Percentiles rank a stretch among this genome's conserved stretches.
phyloP scores from a whole-genome alignment of 805 yeast genomes.

The Saccharomycopsis malanga region DNA sequence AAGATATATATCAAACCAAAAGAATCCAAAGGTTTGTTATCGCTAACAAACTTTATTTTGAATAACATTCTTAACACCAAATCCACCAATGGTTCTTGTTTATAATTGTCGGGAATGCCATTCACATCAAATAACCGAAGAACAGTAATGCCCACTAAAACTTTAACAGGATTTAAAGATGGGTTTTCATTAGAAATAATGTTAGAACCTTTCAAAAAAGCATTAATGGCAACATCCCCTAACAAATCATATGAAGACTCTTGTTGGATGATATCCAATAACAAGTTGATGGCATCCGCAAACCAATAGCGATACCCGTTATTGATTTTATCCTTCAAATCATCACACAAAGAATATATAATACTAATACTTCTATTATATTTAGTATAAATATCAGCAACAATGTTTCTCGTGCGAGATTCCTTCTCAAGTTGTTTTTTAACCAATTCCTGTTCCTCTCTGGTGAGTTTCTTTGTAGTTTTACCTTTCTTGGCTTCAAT shows the following conservation, averaged over 20 bases:
- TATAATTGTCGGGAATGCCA: conserved; percentile 36
- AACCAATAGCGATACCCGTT: conserved; percentile 70
- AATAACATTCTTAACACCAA: conserved; percentile 62
- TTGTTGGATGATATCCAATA: conserved; percentile 40
- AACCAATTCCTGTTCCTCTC: conserved; percentile 65
- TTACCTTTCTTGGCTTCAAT: conserved; percentile 48
- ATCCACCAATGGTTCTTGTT: conserved; percentile 46
- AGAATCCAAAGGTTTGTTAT: conserved; percentile 63
- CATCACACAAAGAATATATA: conserved; percentile 43
- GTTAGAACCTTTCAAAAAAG: conserved; percentile 50
- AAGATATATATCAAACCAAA: conserved; percentile 63
- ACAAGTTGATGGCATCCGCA: conserved; percentile 48
- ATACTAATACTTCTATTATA: conserved; percentile 47
- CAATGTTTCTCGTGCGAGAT: conserved; percentile 41
- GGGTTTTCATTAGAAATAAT: conserved; percentile 34
- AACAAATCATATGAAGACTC: conserved; percentile 30
- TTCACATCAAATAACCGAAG: conserved; percentile 48
- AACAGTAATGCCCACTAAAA: conserved; percentile 61
- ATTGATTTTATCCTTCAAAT: conserved; percentile 41
- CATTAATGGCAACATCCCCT: conserved; percentile 38
- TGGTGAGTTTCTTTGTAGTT: conserved; percentile 49
- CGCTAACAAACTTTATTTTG: conserved; percentile 65
- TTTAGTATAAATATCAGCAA: conserved; percentile 33
- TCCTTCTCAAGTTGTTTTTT: conserved; percentile 62
- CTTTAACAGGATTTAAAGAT: conserved; percentile 44